phyloP scores from a whole-genome alignment of 2,329 filamentous ascomycete species.

The Fusarium setosum region DNA sequence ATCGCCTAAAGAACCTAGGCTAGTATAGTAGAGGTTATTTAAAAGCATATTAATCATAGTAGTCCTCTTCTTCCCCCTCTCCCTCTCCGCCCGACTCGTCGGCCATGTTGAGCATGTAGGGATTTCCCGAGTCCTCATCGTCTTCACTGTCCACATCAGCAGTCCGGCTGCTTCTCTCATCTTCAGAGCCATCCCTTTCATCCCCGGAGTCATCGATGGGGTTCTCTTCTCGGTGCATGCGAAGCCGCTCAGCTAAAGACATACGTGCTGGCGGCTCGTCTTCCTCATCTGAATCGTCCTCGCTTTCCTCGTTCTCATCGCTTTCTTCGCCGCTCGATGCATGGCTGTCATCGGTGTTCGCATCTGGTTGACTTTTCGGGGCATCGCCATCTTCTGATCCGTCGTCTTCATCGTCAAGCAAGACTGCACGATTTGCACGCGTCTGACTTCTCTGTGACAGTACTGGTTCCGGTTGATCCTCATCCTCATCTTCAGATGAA shows the following conservation, averaged over 20 bases:
- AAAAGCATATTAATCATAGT: slow-evolving; percentile 16
- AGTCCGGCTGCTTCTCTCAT: slow-evolving; percentile 32
- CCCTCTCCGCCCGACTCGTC: slow-evolving; percentile 47
- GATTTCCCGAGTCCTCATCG: slow-evolving; percentile 39
- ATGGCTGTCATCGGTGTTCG: not conserved
- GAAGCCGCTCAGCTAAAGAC: slow-evolving; percentile 32
- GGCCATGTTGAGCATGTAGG: slow-evolving; percentile 48
- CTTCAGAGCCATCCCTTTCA: slow-evolving; percentile 3
- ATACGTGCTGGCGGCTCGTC: slow-evolving; percentile 18
- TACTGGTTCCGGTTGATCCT: not conserved
- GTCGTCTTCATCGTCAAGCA: slow-evolving; percentile 31
- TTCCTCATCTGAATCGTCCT: slow-evolving; percentile 23
- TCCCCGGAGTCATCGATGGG: slow-evolving; percentile 13
- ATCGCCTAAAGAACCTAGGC: too few species aligned
- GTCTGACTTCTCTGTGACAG: not conserved
- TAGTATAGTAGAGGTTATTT: too few species aligned
- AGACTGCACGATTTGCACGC: not conserved
- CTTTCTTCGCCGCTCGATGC: slow-evolving; percentile 1
- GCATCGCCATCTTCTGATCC: slow-evolving; percentile 33
- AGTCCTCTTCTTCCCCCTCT: slow-evolving; percentile 32
- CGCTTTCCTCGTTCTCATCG: slow-evolving; percentile 5
- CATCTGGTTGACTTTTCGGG: slow-evolving; percentile 1
- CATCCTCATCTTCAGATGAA: slow-evolving; percentile 40
- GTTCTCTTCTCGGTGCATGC: slow-evolving; percentile 32
- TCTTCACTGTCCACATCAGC: slow-evolving; percentile 27